Evolutionary conservation across 139 green algal species (phyloP).

Genomic region (Tetratostichococcus sp.): DNA sequence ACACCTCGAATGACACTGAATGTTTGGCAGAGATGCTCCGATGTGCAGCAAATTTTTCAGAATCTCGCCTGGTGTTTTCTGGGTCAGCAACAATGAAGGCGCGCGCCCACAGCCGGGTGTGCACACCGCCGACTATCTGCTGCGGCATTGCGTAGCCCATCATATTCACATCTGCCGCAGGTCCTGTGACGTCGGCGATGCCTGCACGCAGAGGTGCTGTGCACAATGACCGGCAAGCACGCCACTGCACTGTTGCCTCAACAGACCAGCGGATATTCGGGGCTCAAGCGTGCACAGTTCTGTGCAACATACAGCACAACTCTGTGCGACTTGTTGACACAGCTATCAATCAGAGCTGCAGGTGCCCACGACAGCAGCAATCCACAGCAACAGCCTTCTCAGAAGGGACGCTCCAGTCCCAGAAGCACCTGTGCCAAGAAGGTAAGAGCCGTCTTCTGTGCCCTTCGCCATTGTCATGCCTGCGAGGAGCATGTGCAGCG

Average conservation of each 20-base stretch:
- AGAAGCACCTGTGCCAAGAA: not conserved
- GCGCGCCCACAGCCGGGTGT: constrained; percentile 69
- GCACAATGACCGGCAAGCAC: not conserved
- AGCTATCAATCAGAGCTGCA: too few species aligned
- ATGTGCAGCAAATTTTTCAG: too few species aligned
- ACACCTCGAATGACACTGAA: too few species aligned
- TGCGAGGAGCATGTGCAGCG: not conserved
- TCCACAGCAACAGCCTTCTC: too few species aligned
- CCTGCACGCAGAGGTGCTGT: constrained; percentile 24
- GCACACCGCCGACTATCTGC: constrained; percentile 68
- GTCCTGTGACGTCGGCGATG: constrained; percentile 72
- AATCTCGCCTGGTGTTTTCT: constrained; percentile 16
- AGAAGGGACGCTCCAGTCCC: too few species aligned
- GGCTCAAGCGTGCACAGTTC: too few species aligned
- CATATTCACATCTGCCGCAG: constrained; percentile 75
- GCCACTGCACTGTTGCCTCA: too few species aligned
- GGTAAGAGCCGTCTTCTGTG: not conserved
- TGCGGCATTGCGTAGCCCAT: constrained; percentile 81
- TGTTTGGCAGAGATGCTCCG: too few species aligned
- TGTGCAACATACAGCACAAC: not conserved
- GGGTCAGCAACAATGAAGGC: constrained; percentile 64
- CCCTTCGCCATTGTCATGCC: not conserved
- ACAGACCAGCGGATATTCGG: not conserved
- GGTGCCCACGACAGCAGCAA: too few species aligned
- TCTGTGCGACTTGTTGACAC: not conserved